Percentiles rank a stretch among this genome's conserved stretches.
Evolutionary conservation across 2,329 filamentous ascomycete genomes (phyloP).

Genomic region (Cladosporium sp.): DNA sequence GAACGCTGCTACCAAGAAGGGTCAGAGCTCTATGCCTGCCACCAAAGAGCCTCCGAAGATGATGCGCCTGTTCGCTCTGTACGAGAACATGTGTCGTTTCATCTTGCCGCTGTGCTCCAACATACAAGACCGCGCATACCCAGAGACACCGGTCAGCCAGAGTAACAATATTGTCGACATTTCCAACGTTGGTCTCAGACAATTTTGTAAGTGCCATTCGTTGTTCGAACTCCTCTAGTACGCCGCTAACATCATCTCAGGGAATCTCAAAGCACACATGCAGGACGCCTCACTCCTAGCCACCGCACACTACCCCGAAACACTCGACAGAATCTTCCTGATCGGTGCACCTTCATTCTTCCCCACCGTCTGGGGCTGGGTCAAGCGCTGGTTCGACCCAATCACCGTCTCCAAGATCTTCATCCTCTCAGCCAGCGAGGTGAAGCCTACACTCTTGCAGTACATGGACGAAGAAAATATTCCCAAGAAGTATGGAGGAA

Average conservation of each 20-base stretch:
- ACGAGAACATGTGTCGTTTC: conserved; percentile 89
- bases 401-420: conserved; percentile 75
- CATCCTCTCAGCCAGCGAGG: conserved; percentile 73
- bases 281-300: conserved; percentile 85
- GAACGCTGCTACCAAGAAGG: conserved; percentile 70
- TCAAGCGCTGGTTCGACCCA: conserved; percentile 71
- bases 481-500: conserved; percentile 84
- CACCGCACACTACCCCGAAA: conserved; percentile 94
- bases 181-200: conserved; percentile 79
- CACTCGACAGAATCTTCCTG: conserved; percentile 80
- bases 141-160: conserved; percentile 83
- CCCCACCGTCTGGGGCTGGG: conserved; percentile 89
- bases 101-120: conserved; percentile 81
- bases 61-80: conserved; percentile 84
- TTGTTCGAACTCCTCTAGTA: too few species aligned
- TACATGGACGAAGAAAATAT: conserved; percentile 85
- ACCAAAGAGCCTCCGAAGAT: conserved; percentile 72
- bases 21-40: conserved; percentile 48
- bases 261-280: conserved; percentile 89
- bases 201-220: conserved; percentile 56
- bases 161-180: conserved; percentile 96
- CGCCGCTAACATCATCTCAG: conserved; percentile 48
- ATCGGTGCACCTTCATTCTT: conserved; percentile 91
- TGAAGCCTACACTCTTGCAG: conserved; percentile 71
- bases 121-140: conserved; percentile 67